phyloP scores from a whole-genome alignment of 1,139 yeast species.

The Geotrichum bryndzae region DNA sequence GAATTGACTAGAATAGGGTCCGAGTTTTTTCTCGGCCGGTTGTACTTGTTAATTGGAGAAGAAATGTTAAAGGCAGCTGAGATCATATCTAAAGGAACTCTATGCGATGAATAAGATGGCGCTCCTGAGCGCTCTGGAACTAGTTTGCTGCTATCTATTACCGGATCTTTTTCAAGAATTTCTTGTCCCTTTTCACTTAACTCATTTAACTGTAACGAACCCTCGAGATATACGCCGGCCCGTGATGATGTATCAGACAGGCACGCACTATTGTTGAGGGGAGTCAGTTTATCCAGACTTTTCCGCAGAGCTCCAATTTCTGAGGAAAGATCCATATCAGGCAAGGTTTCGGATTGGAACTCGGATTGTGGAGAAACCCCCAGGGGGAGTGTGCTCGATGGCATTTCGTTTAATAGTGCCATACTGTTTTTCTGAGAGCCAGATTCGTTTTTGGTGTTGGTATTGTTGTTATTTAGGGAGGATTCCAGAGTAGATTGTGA shows the following conservation, averaged over 20 bases:
- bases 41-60: neutral
- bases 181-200: neutral
- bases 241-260: slow-evolving; percentile 11
- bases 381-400: neutral
- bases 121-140: neutral
- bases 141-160: neutral
- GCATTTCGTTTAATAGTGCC: neutral
- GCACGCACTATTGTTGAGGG: neutral
- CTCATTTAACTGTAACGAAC: neutral
- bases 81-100: neutral
- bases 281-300: neutral
- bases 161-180: neutral
- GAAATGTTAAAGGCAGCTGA: neutral
- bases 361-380: slow-evolving; percentile 7
- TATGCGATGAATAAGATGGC: neutral
- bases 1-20: slow-evolving; percentile 10
- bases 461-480: too few relatives aligned
- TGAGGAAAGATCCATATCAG: neutral
- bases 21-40: neutral
- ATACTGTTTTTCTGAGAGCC: too few relatives aligned
- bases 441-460: too few relatives aligned
- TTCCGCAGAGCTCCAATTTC: neutral
- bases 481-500: neutral
- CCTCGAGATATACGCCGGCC: slow-evolving; percentile 13
- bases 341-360: neutral